Conservation (phyloP, 2,329 filamentous ascomycete species). For the Colletotrichum sp. region DNA sequence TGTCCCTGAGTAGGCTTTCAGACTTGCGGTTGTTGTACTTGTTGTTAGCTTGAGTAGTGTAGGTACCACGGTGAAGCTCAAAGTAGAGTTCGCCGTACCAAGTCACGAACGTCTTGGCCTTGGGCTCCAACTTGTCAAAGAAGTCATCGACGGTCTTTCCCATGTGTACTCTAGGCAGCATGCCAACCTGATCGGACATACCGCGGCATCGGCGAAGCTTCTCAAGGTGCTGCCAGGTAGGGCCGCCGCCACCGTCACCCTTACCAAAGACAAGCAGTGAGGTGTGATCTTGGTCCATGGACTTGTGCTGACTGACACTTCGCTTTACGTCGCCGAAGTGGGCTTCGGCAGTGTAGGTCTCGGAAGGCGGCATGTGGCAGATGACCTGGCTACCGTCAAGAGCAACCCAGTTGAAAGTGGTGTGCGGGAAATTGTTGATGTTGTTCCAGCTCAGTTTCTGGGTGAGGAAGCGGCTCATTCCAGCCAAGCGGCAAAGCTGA, state of each 20-base stretch:
- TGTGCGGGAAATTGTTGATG: slow-evolving; percentile 98
- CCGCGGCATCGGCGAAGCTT: slow-evolving; percentile 93
- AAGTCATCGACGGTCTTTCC: slow-evolving; percentile 93
- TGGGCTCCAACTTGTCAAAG: slow-evolving; percentile 84
- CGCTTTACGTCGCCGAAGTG: slow-evolving; percentile 94
- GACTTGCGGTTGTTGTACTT: slow-evolving; percentile 91
- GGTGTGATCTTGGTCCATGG: slow-evolving; percentile 88
- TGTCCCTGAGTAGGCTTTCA: slow-evolving; percentile 83
- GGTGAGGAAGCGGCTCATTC: slow-evolving; percentile 95
- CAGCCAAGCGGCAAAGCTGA: slow-evolving; percentile 90
- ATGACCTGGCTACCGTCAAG: slow-evolving; percentile 96
- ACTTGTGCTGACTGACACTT: slow-evolving; percentile 92
- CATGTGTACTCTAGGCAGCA: slow-evolving; percentile 86
- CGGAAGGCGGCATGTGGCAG: slow-evolving; percentile 94
- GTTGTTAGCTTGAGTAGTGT: slow-evolving; percentile 97
- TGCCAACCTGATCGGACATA: slow-evolving; percentile 84
- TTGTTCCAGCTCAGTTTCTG: slow-evolving; percentile 99
- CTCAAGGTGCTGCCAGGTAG: slow-evolving; percentile 92
- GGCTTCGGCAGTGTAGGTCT: slow-evolving; percentile 94
- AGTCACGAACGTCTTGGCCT: slow-evolving; percentile 80
- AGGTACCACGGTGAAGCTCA: slow-evolving; percentile 94
- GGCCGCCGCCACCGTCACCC: slow-evolving; percentile 93
- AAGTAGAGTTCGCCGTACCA: slow-evolving; percentile 99
- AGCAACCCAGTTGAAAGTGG: slow-evolving; percentile 98
- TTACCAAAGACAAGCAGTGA: slow-evolving; percentile 95